Evolutionary conservation across 805 yeast species (phyloP), one percentile per base, ranked within the genome.

Genomic region (Spathaspora hagerdaliae): DNA sequence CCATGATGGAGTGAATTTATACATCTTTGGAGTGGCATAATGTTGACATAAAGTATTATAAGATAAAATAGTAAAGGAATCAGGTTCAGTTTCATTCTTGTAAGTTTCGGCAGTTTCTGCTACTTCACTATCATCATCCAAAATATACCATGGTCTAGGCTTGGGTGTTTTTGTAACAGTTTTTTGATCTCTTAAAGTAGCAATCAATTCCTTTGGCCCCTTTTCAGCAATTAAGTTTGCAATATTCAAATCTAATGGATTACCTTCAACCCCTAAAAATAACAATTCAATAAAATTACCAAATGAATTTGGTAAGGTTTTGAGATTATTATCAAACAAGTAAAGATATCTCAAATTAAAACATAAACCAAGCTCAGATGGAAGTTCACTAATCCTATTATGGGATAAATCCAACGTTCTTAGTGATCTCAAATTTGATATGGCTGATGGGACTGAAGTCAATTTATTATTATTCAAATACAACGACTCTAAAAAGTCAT

Each of bases 1-100:
- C 98, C 99, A 94, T 1, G 96, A 81, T 19, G 98, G 98, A 1
- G 98, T 90, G 61, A 87, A 92, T 57, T 87, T 92, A 65, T 88
- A 94, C 85, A 92, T 77, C 61, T 82, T 85, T 15, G 94, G 78
- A 3, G 97, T 89, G 2, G 98, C 97, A 69, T 92, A 92, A 63
- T 87, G 94, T 62, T 92, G 98, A 65, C 99, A 94, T 61, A 94
- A 73, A 2, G 95, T 88, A 68, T 94, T 94, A 71, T 90, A 92
- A 34, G 90, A 82, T 78, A 89, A 75, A 39, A 91, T 69, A 0
- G 96, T 85, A 63, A 94, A 90, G 5, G 77, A 59, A 40, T 65
- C 71, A 31, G 58, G 59, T 13, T 62, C 54, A 24, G 58, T 58
- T 38, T 67, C 71, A 11, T 55, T 57, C 9, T 57, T 56, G 48